Base-by-base conservation (phyloP, 805 yeast genomes). In the Zygoascus biomembranicola region DNA sequence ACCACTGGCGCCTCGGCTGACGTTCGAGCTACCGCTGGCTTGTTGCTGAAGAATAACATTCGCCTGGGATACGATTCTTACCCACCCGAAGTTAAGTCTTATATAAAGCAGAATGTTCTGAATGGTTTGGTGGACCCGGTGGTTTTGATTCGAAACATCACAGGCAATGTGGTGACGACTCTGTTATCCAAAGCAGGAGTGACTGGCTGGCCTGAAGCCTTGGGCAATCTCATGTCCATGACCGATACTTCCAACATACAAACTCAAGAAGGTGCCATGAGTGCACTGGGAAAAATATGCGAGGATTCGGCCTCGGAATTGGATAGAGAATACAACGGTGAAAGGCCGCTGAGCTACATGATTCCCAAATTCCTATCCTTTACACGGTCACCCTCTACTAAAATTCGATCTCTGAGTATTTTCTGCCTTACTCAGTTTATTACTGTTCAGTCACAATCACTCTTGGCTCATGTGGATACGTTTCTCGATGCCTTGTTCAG, bases 161-260 rank as follows among this genome's bases (percentile, higher is more conserved):
- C 97, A 5, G 97, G 97, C 42, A 90, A 84, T 63, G 96, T 90
- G 49, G 82, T 92, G 51, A 87, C 97, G 1, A 77, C 96, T 0
- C 69, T 94, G 32, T 85, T 90, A 60, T 75, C 85, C 1, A 73
- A 80, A 9, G 76, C 79, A 45, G 95, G 96, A 0, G 73, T 86
- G 44, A 71, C 74, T 26, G 73, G 74, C 28, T 88, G 96, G 96
- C 90, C 94, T 1, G 77, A 75, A 45, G 74, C 85, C 31, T 69
- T 92, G n/a, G 82, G 85, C 1, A 82, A 79, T 58, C 72, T 92
- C 49, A 68, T 90, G 59, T 79, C 78, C 50, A 69, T 90, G 64
- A 77, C 86, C 5, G 74, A 76, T 43, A 67, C 70, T 8, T 76
- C 74, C 11, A 74, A 79, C 31, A 62, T 65, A n/a, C 63, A 72